Base-by-base conservation (phyloP, 352 stramenopile genomes). In the Globisporangium irregulare region DNA sequence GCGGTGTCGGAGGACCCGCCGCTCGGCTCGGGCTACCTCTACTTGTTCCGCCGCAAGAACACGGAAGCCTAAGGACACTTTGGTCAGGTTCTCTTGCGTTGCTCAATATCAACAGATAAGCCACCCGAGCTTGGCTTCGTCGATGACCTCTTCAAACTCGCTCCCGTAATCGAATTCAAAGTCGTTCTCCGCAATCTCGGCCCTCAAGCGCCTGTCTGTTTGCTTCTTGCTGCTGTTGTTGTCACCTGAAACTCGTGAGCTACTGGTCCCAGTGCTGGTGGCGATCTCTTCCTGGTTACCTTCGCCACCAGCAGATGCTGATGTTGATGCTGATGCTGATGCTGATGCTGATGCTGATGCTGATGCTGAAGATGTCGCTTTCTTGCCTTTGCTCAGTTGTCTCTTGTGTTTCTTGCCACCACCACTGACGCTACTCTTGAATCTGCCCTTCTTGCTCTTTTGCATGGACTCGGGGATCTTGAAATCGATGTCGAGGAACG, bases 11-110 rank as follows among this genome's bases (percentile, higher is more conserved):
- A 98, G 66, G 84, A 95, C 63, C 95, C 97, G 24, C 97, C 97
- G 8, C 84, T 98, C 61, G 83, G 89, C n/a, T 87, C 97, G 72
- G 97, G 96, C 24, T 99, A 98, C 76, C 80, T 99, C 38, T 99
- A 99, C 81, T 75, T 99, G 25, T 99, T 93, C 68, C 86, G 82
- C 66, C 82, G 84, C 27, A 79, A 70, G 24, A 83, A 94, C 46
- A 51, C 43, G 43, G 43, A 51, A 51, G 43, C 43, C 43, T 50
- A 22, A 50, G 43, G 1, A 9, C 9, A 6, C 10, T 20, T 48
- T n/a, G 15, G 41, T n/a, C 12, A 18, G 41, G 41, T 64, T 38
- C 6, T 34, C 6, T 46, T 14, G 10, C n/a, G 6, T 34, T 12
- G 20, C 8, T 32, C 7, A 43, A 32, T 72, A 34, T 72, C 65